Conservation (phyloP, 352 stramenopile species). For the Globisporangium solare region DNA sequence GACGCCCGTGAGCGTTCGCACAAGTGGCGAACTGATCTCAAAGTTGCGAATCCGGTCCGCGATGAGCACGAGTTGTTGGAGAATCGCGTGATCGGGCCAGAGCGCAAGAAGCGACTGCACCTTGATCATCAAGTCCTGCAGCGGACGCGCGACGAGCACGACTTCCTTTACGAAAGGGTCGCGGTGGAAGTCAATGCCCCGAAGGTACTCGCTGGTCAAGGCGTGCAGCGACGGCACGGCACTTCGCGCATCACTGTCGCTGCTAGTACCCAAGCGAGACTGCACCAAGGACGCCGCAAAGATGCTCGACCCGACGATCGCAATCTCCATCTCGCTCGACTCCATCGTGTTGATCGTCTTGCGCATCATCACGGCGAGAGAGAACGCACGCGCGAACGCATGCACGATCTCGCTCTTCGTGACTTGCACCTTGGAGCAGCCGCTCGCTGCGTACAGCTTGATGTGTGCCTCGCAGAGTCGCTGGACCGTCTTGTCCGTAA, state of each 20-base stretch:
- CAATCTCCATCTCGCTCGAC: slow-evolving; percentile 37
- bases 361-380: slow-evolving; percentile 61
- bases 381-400: slow-evolving; percentile 67
- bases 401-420: slow-evolving; percentile 43
- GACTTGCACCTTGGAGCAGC: slow-evolving; percentile 39
- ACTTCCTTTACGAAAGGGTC: slow-evolving; percentile 93
- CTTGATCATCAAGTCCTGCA: slow-evolving; percentile 88
- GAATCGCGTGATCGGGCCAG: slow-evolving; percentile 96
- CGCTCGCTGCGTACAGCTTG: slow-evolving; percentile 57
- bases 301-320: slow-evolving; percentile 45
- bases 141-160: slow-evolving; percentile 80
- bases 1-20: slow-evolving; percentile 92
- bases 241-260: slow-evolving; percentile 25
- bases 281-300: slow-evolving; percentile 71
- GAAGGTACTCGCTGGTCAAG: slow-evolving; percentile 73
- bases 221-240: slow-evolving; percentile 48
- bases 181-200: slow-evolving; percentile 91
- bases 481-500: slow-evolving; percentile 72
- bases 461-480: slow-evolving; percentile 67
- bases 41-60: slow-evolving; percentile 85
- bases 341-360: slow-evolving; percentile 58
- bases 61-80: slow-evolving; percentile 94
- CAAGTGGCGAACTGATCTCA: slow-evolving; percentile 78
- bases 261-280: slow-evolving; percentile 37
- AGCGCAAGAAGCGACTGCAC: slow-evolving; percentile 88